Conservation (phyloP, 2,329 filamentous ascomycete species). For the Cladophialophora bantiana region DNA sequence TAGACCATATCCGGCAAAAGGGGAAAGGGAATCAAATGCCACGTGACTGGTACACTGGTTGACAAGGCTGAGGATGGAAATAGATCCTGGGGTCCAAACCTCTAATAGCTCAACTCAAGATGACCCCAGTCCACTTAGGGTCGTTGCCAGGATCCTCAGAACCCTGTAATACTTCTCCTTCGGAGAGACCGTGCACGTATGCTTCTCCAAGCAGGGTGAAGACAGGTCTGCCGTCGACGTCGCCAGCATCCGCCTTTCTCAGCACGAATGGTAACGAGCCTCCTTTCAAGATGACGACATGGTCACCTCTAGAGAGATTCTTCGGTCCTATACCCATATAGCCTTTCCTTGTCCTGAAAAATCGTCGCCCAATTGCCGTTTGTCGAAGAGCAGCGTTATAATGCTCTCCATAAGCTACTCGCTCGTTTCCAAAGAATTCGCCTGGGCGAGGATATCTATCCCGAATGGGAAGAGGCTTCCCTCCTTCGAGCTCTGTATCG, state of each 20-base stretch:
- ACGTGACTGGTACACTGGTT: not conserved
- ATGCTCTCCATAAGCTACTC: not conserved
- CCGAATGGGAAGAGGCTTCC: not conserved
- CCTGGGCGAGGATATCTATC: constrained; percentile 1
- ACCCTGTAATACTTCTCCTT: not conserved
- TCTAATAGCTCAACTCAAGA: not conserved
- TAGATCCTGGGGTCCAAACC: not conserved
- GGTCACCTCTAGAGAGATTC: constrained; percentile 1
- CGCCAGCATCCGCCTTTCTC: constrained; percentile 1
- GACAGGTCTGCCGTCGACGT: not conserved
- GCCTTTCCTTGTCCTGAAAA: constrained; percentile 1
- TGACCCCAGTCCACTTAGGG: not conserved
- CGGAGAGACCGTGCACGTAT: constrained; percentile 2
- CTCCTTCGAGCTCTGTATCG: not conserved
- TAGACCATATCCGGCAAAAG: not conserved
- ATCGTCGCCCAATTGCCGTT: not conserved
- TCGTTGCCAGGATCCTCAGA: not conserved
- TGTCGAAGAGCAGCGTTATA: not conserved
- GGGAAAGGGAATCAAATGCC: not conserved
- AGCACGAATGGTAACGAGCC: constrained; percentile 2
- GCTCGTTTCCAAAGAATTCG: not conserved
- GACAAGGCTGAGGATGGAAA: not conserved
- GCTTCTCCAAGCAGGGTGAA: constrained; percentile 1
- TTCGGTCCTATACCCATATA: constrained; percentile 8
- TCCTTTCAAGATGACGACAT: constrained; percentile 1